These are phyloP conservation scores for Stentor roeselii DNA, from an alignment of 73 alveolate genomes.

Conservation along the genomic window DNA sequence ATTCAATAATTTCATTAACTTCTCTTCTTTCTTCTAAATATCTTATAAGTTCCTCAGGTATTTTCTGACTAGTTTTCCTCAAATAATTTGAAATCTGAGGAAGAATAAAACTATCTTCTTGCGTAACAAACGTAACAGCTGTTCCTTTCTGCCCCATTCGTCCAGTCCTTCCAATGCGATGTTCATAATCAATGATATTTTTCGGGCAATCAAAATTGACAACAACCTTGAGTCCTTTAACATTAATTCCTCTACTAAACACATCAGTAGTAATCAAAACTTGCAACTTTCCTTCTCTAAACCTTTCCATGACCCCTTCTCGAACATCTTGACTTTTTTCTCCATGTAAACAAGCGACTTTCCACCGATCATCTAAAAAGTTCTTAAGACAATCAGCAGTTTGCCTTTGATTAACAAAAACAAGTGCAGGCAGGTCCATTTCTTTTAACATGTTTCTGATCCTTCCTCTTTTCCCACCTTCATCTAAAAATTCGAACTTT, in stretches of 20 bases:
- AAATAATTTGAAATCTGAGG: background rate
- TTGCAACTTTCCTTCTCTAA: conserved; percentile 83
- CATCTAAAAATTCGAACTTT: background rate
- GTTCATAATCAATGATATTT: conserved; percentile 96
- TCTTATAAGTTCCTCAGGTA: conserved; percentile 10
- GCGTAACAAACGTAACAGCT: conserved; percentile 93
- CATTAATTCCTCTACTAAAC: conserved; percentile 95
- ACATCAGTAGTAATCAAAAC: conserved; percentile 96
- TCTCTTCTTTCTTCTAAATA: background rate
- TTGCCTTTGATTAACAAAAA: conserved; percentile 41
- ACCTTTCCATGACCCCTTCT: conserved; percentile 48
- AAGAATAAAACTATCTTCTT: conserved; percentile 55
- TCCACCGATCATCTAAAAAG: conserved; percentile 25
- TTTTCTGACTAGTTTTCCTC: background rate
- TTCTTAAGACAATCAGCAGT: conserved; percentile 42
- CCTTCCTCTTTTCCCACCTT: background rate
- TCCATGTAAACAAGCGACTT: conserved; percentile 52
- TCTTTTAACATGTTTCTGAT: background rate
- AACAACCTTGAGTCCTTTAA: conserved; percentile 81
- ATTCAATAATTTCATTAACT: too few relatives aligned
- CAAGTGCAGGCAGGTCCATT: background rate
- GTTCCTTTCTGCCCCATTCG: conserved; percentile 96
- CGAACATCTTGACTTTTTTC: conserved; percentile 49
- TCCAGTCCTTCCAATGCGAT: conserved; percentile 99
- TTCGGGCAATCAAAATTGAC: conserved; percentile 95